These are phyloP conservation scores for Wolfiporia cocos DNA, from an alignment of 1,284 basidiomycete species.

Conservation along the genomic window DNA sequence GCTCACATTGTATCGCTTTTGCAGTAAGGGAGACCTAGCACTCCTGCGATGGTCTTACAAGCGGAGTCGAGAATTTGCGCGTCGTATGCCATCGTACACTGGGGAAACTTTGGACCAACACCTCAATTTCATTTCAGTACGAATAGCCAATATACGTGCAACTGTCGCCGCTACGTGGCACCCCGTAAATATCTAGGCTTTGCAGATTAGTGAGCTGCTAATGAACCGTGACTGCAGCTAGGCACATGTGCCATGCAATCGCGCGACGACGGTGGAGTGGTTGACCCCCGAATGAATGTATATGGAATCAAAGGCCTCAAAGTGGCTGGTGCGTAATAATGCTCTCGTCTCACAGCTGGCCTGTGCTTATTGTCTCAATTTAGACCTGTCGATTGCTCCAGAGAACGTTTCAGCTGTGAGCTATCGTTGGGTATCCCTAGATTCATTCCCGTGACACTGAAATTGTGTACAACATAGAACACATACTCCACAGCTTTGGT, in stretches of 20 bases:
- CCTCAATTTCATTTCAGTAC: constrained; percentile 27
- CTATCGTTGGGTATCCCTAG: background rate
- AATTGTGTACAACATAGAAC: constrained; percentile 30
- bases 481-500: constrained; percentile 64
- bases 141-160: too few species aligned
- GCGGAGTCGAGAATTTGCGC: constrained; percentile 26
- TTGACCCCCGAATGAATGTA: constrained; percentile 63
- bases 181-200: too few species aligned
- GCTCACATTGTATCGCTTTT: background rate
- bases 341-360: background rate
- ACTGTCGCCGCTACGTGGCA: too few species aligned
- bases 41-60: constrained; percentile 36
- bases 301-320: constrained; percentile 67
- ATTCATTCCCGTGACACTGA: background rate
- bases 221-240: constrained; percentile 14
- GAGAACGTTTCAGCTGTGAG: constrained; percentile 29
- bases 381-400: constrained; percentile 57
- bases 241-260: constrained; percentile 60
- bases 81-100: constrained; percentile 30
- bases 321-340: constrained; percentile 27
- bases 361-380: background rate
- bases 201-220: too few species aligned
- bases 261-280: constrained; percentile 63
- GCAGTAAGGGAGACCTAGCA: constrained; percentile 26
- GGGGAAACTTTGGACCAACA: constrained; percentile 25